Evolutionary conservation across 139 green algal species (phyloP).

Genomic region (Auxenochlorella protothecoides): DNA sequence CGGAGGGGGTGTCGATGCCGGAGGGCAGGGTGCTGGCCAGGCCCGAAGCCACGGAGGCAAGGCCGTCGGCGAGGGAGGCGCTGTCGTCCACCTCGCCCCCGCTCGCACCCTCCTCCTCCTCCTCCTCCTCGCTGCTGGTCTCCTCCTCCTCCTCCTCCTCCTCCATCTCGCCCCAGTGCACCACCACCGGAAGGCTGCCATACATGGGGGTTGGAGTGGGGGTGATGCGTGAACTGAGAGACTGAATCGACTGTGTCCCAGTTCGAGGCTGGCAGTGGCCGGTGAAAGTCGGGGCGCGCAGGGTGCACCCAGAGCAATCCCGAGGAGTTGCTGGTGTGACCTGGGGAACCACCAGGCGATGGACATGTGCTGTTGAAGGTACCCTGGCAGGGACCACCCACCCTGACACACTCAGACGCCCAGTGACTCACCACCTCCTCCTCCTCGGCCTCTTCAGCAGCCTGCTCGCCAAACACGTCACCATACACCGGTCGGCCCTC

Average conservation of each 20-base stretch:
- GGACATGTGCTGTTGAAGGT: too few species aligned
- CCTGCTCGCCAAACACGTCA: conserved; percentile 82
- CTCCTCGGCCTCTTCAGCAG: conserved; percentile 40
- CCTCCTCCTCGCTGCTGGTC: conserved; percentile 24
- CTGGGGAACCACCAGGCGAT: too few species aligned
- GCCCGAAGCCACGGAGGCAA: conserved; percentile 47
- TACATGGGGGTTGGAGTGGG: too few species aligned
- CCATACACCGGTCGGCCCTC: conserved; percentile 75
- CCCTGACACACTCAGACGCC: neutral
- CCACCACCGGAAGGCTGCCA: conserved; percentile 12
- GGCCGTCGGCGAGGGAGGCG: conserved; percentile 29
- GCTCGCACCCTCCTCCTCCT: conserved; percentile 49
- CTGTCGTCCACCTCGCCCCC: conserved; percentile 26
- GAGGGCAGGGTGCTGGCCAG: conserved; percentile 59
- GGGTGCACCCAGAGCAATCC: too few species aligned
- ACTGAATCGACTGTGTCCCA: too few species aligned
- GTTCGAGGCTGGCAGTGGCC: too few species aligned
- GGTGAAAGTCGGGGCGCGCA: too few species aligned
- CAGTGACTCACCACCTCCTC: conserved; percentile 15
- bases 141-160: conserved; percentile 57
- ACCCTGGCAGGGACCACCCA: too few species aligned
- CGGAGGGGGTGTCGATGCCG: conserved; percentile 72
- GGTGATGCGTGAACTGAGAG: too few species aligned
- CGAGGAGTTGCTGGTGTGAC: too few species aligned
- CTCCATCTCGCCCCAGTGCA: conserved; percentile 70